These are phyloP conservation scores for Ceratobasidium sp. DNA, from an alignment of 1,284 basidiomycete species.

Conservation along the genomic window DNA sequence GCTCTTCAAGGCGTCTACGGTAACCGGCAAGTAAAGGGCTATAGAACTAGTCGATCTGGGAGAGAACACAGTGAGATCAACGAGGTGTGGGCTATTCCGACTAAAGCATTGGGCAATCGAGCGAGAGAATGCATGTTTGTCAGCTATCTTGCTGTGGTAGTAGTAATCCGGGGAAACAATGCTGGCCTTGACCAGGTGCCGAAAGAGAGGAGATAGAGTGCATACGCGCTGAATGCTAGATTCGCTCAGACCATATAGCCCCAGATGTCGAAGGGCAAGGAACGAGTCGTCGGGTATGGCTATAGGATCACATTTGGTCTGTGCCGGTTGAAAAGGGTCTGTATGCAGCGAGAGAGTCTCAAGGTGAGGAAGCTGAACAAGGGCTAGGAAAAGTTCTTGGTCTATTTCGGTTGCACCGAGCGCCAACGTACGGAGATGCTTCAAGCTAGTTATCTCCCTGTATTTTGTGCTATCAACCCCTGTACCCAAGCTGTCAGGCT, in stretches of 20 bases:
- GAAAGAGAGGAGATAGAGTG: not conserved
- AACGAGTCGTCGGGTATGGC: not conserved
- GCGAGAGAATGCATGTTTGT: not conserved
- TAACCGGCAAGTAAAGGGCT: not conserved
- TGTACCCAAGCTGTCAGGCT: too few species aligned
- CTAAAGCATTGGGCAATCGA: not conserved
- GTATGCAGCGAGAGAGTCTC: not conserved
- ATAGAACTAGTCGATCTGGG: not conserved
- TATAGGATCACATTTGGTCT: not conserved
- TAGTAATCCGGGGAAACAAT: not conserved
- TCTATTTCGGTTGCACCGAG: not conserved
- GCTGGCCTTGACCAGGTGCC: not conserved
- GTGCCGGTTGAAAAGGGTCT: too few species aligned
- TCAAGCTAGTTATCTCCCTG: not conserved
- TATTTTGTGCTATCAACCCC: not conserved
- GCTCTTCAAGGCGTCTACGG: not conserved
- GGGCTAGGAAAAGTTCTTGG: not conserved
- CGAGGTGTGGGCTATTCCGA: not conserved
- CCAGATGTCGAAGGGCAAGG: slow-evolving; percentile 1
- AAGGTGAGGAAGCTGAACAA: slow-evolving; percentile 8
- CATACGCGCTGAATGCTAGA: not conserved
- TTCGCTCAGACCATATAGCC: not conserved
- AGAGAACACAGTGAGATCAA: not conserved
- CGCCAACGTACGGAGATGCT: not conserved
- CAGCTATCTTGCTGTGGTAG: too few species aligned